Conservation (phyloP, 1,284 basidiomycete genomes). For the Melampsora americana region DNA sequence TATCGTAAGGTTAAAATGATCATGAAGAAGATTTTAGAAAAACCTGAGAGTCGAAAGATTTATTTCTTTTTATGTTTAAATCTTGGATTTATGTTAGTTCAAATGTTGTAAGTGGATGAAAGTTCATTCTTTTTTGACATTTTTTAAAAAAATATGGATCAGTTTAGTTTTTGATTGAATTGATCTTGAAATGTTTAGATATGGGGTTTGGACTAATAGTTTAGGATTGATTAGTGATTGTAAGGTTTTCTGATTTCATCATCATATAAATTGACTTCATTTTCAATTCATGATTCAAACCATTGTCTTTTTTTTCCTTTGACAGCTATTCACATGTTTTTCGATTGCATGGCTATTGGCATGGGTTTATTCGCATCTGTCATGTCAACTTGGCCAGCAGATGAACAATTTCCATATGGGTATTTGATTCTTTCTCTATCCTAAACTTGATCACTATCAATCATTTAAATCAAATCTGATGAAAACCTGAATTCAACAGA, state of each 20-base stretch:
- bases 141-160: too few relatives aligned
- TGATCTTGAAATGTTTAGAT: constrained; percentile 61
- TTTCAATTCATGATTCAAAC: too few relatives aligned
- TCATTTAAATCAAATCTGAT: background rate
- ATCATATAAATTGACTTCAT: too few relatives aligned
- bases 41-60: constrained; percentile 87
- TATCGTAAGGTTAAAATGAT: constrained; percentile 49
- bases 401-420: constrained; percentile 93
- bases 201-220: constrained; percentile 96
- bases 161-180: background rate
- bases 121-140: background rate
- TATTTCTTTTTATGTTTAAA: constrained; percentile 96
- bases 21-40: constrained; percentile 80
- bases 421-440: constrained; percentile 53
- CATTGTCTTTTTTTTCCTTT: too few relatives aligned
- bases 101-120: constrained; percentile 52
- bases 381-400: constrained; percentile 95
- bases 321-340: constrained; percentile 99
- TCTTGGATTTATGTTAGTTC: constrained; percentile 81
- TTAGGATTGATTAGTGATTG: constrained; percentile 95
- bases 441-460: background rate
- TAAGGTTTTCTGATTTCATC: too few relatives aligned
- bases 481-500: constrained; percentile 57
- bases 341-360: constrained; percentile 95
- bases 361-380: constrained; percentile 94